Conservation (phyloP, 306 rosid genomes). For the Begonia peltatifolia region DNA sequence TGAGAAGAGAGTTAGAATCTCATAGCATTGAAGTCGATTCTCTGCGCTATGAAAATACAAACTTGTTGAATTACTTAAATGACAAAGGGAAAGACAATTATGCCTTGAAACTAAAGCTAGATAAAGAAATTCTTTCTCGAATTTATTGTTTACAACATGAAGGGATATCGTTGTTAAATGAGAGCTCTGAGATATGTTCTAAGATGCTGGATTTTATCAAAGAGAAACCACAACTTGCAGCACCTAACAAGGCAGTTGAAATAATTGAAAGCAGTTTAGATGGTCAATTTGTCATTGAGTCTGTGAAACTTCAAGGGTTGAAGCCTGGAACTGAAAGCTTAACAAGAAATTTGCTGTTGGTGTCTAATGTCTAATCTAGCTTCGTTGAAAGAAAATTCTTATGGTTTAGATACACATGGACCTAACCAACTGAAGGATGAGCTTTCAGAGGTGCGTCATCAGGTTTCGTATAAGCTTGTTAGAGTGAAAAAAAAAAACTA, state of each 20-base stretch:
- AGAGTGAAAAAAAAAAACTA: too few relatives aligned
- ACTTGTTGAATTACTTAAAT: conserved; percentile 51
- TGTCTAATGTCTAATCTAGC: conserved; percentile 47
- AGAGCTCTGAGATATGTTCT: conserved; percentile 55
- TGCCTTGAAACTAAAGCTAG: conserved; percentile 58
- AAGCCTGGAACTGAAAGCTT: conserved; percentile 62
- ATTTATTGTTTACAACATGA: conserved; percentile 66
- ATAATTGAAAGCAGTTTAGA: conserved; percentile 32
- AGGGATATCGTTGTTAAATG: conserved; percentile 62
- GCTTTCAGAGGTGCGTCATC: conserved; percentile 42
- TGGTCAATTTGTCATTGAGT: conserved; percentile 57
- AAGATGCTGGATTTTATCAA: conserved; percentile 48
- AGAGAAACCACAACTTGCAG: conserved; percentile 31
- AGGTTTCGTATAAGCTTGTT: too few relatives aligned
- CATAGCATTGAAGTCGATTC: conserved; percentile 70
- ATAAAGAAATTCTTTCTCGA: conserved; percentile 59
- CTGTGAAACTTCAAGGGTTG: conserved; percentile 79
- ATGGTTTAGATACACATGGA: conserved; percentile 25
- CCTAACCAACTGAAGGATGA: conserved; percentile 27
- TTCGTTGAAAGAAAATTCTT: conserved; percentile 27
- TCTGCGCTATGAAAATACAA: conserved; percentile 81
- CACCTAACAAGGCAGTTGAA: conserved; percentile 22
- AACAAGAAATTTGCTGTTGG: conserved; percentile 64
- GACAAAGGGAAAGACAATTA: conserved; percentile 46
- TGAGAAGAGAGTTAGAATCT: conserved; percentile 78